These are phyloP conservation scores for Aegilops speltoides DNA, from an alignment of 176 grass and related monocot species.

Conservation along the genomic window DNA sequence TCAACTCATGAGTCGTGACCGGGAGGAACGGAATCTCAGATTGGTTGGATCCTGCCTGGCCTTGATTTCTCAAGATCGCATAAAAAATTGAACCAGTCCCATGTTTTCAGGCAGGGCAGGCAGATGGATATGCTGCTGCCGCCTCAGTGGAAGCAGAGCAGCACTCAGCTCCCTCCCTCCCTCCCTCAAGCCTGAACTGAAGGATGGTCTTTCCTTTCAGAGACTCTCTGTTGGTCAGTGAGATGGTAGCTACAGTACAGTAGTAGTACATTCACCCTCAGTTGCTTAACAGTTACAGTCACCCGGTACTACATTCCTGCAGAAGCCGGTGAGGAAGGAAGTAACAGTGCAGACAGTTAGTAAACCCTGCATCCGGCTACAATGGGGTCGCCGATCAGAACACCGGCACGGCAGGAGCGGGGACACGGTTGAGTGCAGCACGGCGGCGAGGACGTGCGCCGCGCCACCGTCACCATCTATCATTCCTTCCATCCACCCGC, in stretches of 20 bases:
- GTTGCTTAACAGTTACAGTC: not conserved
- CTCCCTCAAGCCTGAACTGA: not conserved
- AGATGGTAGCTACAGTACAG: not conserved
- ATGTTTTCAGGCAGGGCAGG: not conserved
- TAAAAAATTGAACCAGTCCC: not conserved
- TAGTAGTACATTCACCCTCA: no score
- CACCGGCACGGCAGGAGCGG: no score
- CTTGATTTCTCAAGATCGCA: slow-evolving; percentile 6
- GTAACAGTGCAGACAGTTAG: no score
- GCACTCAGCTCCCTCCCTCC: not conserved
- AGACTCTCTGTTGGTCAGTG: no score
- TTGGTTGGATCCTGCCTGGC: slow-evolving; percentile 19
- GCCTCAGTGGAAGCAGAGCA: slow-evolving; percentile 15
- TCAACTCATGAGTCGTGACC: slow-evolving; percentile 3
- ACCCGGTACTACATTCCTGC: no score
- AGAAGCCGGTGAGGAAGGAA: no score
- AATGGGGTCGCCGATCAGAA: not conserved
- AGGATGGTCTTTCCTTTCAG: not conserved
- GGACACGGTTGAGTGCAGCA: not conserved
- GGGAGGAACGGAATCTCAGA: slow-evolving; percentile 25
- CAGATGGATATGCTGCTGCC: not conserved
- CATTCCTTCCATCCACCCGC: not conserved
- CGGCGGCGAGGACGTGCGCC: not conserved
- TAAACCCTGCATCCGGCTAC: no score
- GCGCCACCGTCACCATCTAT: not conserved